Conservation (phyloP, 768 basidiomycete species). For the Sistotremastrum suecicum region DNA sequence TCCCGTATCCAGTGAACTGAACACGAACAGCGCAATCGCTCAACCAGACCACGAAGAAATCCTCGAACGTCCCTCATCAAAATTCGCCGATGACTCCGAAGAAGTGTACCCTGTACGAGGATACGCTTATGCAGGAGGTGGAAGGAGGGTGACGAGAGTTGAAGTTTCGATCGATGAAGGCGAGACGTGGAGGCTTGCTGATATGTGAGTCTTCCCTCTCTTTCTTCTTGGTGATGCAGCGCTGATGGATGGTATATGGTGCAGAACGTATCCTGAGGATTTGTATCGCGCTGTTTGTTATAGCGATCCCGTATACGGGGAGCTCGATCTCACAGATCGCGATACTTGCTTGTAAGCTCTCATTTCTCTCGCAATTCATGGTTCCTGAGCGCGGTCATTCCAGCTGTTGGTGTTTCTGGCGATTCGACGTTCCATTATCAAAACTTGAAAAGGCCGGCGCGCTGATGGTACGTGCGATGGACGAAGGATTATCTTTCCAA, state of each 20-base stretch:
- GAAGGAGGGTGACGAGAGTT: constrained; percentile 40
- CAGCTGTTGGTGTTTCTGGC: constrained; percentile 53
- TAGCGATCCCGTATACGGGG: constrained; percentile 30
- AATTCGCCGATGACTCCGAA: constrained; percentile 1
- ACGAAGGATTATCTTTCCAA: constrained; percentile 36
- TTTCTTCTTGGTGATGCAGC: not conserved
- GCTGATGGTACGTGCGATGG: constrained; percentile 39
- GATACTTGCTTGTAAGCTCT: constrained; percentile 32
- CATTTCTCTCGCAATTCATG: not conserved
- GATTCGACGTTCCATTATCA: constrained; percentile 21
- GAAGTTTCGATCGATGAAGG: constrained; percentile 46
- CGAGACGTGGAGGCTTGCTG: constrained; percentile 29
- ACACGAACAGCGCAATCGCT: constrained; percentile 44
- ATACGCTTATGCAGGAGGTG: constrained; percentile 52
- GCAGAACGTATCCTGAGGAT: constrained; percentile 36
- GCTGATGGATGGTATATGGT: not conserved
- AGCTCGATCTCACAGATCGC: constrained; percentile 29
- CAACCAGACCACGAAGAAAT: constrained; percentile 40
- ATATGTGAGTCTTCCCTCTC: constrained; percentile 15
- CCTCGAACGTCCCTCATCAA: constrained; percentile 11
- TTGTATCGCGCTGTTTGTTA: constrained; percentile 25
- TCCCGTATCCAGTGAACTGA: constrained; percentile 36
- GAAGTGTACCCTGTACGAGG: constrained; percentile 31
- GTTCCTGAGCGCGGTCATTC: too few species aligned
- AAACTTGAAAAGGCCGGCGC: constrained; percentile 20